phyloP scores from a whole-genome alignment of 345 rosid species.

The Citrus reticulata region DNA sequence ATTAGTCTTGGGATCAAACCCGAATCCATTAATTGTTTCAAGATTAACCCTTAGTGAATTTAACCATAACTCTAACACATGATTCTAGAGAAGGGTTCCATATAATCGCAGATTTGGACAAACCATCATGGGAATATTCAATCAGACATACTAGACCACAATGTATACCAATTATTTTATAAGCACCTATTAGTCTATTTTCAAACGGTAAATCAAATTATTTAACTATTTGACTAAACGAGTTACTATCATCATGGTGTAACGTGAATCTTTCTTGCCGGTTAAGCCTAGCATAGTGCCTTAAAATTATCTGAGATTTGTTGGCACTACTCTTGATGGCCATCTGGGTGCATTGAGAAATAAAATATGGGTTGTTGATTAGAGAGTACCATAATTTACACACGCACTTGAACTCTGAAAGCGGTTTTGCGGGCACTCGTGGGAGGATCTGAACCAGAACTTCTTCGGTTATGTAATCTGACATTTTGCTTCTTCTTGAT shows the following conservation, averaged over 20 bases:
- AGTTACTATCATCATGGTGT: not conserved
- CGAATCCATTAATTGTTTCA: not conserved
- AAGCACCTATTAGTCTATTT: too few species aligned
- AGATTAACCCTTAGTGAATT: too few species aligned
- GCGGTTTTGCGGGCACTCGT: not conserved
- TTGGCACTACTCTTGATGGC: not conserved
- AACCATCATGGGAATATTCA: too few species aligned
- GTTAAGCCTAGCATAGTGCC: not conserved
- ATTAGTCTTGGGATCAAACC: conserved; percentile 17
- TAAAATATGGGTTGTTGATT: not conserved
- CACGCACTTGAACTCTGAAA: not conserved
- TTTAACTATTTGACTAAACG: not conserved
- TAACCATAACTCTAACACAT: not conserved
- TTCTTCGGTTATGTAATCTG: not conserved
- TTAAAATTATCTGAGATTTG: not conserved
- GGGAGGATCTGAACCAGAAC: not conserved
- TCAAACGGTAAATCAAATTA: not conserved
- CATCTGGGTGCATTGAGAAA: not conserved
- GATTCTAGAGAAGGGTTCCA: not conserved
- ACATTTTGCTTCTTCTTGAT: not conserved
- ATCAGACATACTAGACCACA: not conserved
- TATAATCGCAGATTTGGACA: not conserved
- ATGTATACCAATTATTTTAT: not conserved
- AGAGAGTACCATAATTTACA: conserved; percentile 10
- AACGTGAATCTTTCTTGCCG: not conserved